Conservation (phyloP, 2,329 filamentous ascomycete genomes). For the Phoma sp. region DNA sequence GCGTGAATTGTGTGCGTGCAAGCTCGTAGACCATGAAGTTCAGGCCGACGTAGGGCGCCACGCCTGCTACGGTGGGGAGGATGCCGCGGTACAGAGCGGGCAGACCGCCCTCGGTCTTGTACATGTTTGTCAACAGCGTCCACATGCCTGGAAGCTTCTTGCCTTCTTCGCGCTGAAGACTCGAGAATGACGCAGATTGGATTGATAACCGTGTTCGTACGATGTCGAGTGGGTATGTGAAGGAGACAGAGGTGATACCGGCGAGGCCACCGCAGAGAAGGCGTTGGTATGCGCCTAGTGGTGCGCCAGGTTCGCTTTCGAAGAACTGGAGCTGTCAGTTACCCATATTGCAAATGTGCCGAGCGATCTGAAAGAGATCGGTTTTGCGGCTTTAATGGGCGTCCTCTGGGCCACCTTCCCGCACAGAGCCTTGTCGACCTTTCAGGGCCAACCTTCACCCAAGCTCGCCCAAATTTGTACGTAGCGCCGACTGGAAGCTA, state of each 20-base stretch:
- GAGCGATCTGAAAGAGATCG: neutral
- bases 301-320: slow-evolving; percentile 74
- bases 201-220: slow-evolving; percentile 95
- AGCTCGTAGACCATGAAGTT: slow-evolving; percentile 99
- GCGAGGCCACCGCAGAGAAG: slow-evolving; percentile 90
- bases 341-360: neutral
- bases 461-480: no score
- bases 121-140: slow-evolving; percentile 80
- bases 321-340: slow-evolving; percentile 63
- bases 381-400: neutral
- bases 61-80: slow-evolving; percentile 89
- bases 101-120: slow-evolving; percentile 86
- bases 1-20: slow-evolving; percentile 81
- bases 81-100: slow-evolving; percentile 91
- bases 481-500: slow-evolving; percentile 16
- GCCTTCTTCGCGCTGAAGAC: slow-evolving; percentile 59
- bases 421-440: neutral
- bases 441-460: no score
- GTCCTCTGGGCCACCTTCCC: neutral
- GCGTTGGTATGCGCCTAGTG: slow-evolving; percentile 74
- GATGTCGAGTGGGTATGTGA: slow-evolving; percentile 96
- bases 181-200: slow-evolving; percentile 92
- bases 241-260: slow-evolving; percentile 92
- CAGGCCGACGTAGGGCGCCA: slow-evolving; percentile 94
- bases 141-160: slow-evolving; percentile 88